Evolutionary conservation across 768 basidiomycete genomes (phyloP).

Genomic region (Gloeophyllum trabeum): DNA sequence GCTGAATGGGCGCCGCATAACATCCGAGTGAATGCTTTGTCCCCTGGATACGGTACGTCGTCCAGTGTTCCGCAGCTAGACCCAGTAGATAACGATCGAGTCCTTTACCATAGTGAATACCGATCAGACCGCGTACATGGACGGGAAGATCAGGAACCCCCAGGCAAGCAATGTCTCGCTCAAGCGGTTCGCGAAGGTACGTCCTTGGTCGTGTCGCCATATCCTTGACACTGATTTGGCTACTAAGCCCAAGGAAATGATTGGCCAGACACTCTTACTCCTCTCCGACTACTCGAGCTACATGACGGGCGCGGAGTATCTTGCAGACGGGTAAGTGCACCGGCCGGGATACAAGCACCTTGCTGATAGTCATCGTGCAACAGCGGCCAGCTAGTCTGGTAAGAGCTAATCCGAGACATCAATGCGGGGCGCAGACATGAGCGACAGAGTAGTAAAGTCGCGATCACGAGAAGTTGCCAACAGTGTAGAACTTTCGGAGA

Average conservation of each 20-base stretch:
- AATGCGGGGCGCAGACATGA: no score
- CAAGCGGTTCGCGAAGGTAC: conserved; percentile 44
- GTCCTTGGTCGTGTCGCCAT: background rate
- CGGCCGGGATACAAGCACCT: no score
- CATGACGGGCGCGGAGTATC: conserved; percentile 48
- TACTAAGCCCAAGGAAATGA: conserved; percentile 41
- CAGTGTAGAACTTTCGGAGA: no score
- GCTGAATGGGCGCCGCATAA: conserved; percentile 43
- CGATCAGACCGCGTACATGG: conserved; percentile 46
- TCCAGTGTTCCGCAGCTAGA: background rate
- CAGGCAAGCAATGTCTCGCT: conserved; percentile 41
- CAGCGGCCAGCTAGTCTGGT: no score
- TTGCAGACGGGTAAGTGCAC: conserved; percentile 44
- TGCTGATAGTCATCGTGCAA: no score
- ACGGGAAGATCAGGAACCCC: conserved; percentile 32
- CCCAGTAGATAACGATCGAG: background rate
- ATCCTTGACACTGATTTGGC: background rate
- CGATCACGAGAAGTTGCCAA: no score
- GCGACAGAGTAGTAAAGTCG: no score
- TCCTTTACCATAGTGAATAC: conserved; percentile 22
- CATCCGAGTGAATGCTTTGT: conserved; percentile 51
- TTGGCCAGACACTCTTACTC: conserved; percentile 40
- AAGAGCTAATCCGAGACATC: no score
- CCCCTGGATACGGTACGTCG: conserved; percentile 39
- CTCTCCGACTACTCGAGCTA: conserved; percentile 40